Evolutionary conservation across 2,329 filamentous ascomycete genomes (phyloP), one percentile per base, ranked within the genome.

Genomic region (Coniochaeta hoffmannii): DNA sequence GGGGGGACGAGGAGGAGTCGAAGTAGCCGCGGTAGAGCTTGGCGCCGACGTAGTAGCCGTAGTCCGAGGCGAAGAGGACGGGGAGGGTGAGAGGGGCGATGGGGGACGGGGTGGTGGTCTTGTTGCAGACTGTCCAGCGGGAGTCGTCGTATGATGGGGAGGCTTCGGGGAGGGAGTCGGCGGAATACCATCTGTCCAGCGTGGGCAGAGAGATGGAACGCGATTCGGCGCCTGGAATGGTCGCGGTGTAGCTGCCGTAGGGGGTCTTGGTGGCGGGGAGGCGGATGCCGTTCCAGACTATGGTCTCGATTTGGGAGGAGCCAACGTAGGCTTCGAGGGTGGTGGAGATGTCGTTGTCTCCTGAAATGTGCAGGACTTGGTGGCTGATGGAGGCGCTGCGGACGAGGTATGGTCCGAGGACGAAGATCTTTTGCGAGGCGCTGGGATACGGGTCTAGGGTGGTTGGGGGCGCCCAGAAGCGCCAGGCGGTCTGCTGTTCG

Each of bases 331-430:
- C 73, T 60, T 88, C 84, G 24, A 89, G 70, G 0, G 77, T 64
- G 0, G 81, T 81, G 0, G 84, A 85, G 2, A 75, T 70, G 60
- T 88, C 87, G 52, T 87, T 72, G 64, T 88, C 86, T 11, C 84
- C 86, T 3, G 76, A 78, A 24, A 88, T 66, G 28, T 79, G 70
- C 2, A 89, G 69, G 2, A 74, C 72, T 34, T 66, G 69, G 4
- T 75, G 76, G 24, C 75, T 62, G 9, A 85, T 64, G 34, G 74
- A 76, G 0, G 81, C 82, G 9, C 73, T 76, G 19, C 81, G 75
- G 44, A 82, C 68, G 10, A 85, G 71, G 61, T 83, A 84, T 10
- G 80, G 78, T 0, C 78, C 81, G 58, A 82, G 72, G 32, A 81
- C 67, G 51, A 85, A 77, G n/a, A 83, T 70, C 34, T 82, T 77